These are phyloP conservation scores for Pezicula neosporulosa DNA, from an alignment of 2,329 filamentous ascomycete genomes.

Conservation along the genomic window DNA sequence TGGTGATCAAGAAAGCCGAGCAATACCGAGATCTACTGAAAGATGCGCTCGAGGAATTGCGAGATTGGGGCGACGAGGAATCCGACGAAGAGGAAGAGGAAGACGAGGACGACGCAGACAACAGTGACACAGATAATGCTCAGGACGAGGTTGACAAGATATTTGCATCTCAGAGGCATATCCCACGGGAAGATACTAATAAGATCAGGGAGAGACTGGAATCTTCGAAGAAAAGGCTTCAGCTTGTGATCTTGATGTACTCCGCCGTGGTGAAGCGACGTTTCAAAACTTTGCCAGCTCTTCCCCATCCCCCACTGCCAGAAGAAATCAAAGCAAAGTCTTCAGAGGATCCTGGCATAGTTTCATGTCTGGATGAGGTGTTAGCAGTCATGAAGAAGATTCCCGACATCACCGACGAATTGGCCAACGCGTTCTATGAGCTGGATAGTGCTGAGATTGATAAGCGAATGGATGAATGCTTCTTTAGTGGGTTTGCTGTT, in stretches of 20 bases:
- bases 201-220: conserved; percentile 64
- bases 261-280: conserved; percentile 67
- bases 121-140: conserved; percentile 34
- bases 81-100: conserved; percentile 55
- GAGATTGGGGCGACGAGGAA: conserved; percentile 80
- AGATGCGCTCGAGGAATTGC: conserved; percentile 81
- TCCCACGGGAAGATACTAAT: conserved; percentile 62
- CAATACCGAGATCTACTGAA: conserved; percentile 72
- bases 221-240: conserved; percentile 58
- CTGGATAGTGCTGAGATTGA: conserved; percentile 58
- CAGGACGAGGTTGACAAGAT: conserved; percentile 65
- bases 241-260: conserved; percentile 66
- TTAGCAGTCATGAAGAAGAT: conserved; percentile 54
- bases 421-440: conserved; percentile 71
- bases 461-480: conserved; percentile 53
- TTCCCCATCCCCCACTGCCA: conserved; percentile 36
- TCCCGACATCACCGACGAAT: conserved; percentile 65
- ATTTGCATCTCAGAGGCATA: conserved; percentile 58
- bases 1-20: conserved; percentile 69
- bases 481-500: conserved; percentile 53
- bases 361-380: conserved; percentile 50
- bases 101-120: conserved; percentile 47
- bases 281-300: conserved; percentile 53
- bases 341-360: conserved; percentile 11
- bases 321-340: conserved; percentile 15